These are phyloP conservation scores for Cunninghamia lanceolata DNA, from an alignment of 75 land plant genomes.

Conservation along the genomic window DNA sequence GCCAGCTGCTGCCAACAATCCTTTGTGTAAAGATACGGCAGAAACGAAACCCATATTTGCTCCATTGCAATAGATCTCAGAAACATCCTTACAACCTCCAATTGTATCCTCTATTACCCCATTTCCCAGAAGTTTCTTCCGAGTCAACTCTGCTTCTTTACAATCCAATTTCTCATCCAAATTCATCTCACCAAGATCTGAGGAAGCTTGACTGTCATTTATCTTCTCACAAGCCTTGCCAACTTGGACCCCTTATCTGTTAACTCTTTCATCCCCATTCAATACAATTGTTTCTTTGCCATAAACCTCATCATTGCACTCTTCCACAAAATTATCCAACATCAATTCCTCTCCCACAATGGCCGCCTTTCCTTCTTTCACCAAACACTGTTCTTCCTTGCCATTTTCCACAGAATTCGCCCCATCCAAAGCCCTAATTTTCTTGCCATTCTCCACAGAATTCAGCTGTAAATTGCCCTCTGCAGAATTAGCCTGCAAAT, in stretches of 20 bases:
- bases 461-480: background rate
- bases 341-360: background rate
- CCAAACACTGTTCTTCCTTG: background rate
- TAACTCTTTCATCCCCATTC: slow-evolving; percentile 6
- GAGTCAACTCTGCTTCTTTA: background rate
- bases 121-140: background rate
- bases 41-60: background rate
- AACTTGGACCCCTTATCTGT: background rate
- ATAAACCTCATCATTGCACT: background rate
- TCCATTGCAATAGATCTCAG: background rate
- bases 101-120: background rate
- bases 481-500: background rate
- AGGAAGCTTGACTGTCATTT: background rate
- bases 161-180: background rate
- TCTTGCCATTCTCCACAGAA: background rate
- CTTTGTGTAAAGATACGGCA: background rate
- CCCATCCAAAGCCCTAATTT: background rate
- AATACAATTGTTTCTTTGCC: slow-evolving; percentile 9
- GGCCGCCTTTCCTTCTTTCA: background rate
- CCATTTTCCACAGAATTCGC: background rate
- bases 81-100: background rate
- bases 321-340: no score
- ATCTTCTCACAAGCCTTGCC: background rate
- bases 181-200: background rate
- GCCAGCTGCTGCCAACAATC: background rate